Base-by-base conservation (phyloP, 2,329 filamentous ascomycete species). In the Coccinonectria pachysandricola region DNA sequence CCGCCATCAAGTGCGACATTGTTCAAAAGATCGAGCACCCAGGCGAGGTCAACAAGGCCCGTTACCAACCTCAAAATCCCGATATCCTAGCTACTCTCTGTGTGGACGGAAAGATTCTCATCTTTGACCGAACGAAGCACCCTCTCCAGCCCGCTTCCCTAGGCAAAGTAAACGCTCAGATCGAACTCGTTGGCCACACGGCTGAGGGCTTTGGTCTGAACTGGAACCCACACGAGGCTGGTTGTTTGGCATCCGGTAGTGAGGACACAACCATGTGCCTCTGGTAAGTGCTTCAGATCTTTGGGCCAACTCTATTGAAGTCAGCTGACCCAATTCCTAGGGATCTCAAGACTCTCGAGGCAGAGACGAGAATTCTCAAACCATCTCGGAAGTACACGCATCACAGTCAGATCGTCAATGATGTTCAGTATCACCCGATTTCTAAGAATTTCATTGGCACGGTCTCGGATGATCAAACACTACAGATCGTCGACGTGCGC, bases 41-140 rank as follows among this genome's bases (percentile, higher is more conserved):
- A 10, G 83, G 84, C 37, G 91, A 98, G 56, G 86, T 98, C 52
- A 98, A 98, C 68, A 98, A 96, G 64, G 92, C 91, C 10, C 79
- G 91, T 42, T 96, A 96, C 52, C 87, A 95, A 57, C 91, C 91
- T 8, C 88, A 96, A 54, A 98, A 98, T 49, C 86, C 88, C 5
- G 86, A 98, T 48, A 77, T 98, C 31, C 92, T 98, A 45, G 91
- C 91, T 3, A 95, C 91, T 0, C 78, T 95, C 59, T 86, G 84
- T 39, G 75, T 84, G 6, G 83, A 95, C 52, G 82, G 84, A 36
- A 79, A 76, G 40, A 82, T 95, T 21, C 75, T 96, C 53, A 76
- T 98, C 42, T 98, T 92, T 60, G 91, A 98, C 60, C 79, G 88
- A 40, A 93, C 88, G 27, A 96, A 95, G 67, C 88, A 96, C 53